Evolutionary conservation across 75 land plant genomes (phyloP), one percentile per base, ranked within the genome.

Genomic region (Picea sitchensis): DNA sequence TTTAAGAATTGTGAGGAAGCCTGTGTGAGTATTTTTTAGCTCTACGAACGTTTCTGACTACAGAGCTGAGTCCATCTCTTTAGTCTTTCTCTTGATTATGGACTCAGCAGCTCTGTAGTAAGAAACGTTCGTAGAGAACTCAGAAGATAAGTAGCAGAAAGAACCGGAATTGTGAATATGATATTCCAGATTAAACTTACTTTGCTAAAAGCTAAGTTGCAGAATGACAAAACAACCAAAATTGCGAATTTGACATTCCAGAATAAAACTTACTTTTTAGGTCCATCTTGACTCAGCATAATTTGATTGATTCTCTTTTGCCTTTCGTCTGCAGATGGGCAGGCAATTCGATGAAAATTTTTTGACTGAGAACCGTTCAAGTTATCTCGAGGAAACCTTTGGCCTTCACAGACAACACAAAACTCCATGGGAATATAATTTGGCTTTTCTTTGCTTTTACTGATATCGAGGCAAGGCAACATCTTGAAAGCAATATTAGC

Each of bases 361-460:
- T 31, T 62, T 2, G 59, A 78, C 65, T 76, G 74, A n/a, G 64
- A 6, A 30, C n/a, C 34, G 26, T 62, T 75, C 78, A 91, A 58
- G 32, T 76, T 4, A 67, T 92, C 86, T 58, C 76, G 78, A 14
- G 80, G 81, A 51, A 64, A 88, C 69, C 83, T 83, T 65, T 88
- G 90, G 9, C 87, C 85, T 65, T 62, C 82, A 58, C 79, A 85
- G 4, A 91, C 30, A 14, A 61, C 76, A 84, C 92, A 89, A 34
- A 86, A 77, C 78, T 92, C 95, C 91, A 92, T 91, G 11, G 95
- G 95, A 5, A 92, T 81, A 61, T 85, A 75, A 34, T 81, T 88
- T 11, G 64, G 51, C 60, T 76, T 85, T 4, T 82, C 54, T 44
- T 2, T 2, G 8, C 15, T 17, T 47, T 61, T 86, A 13, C 87